Base-by-base conservation (phyloP, 805 yeast genomes). In the Wickerhamomyces bovis region DNA sequence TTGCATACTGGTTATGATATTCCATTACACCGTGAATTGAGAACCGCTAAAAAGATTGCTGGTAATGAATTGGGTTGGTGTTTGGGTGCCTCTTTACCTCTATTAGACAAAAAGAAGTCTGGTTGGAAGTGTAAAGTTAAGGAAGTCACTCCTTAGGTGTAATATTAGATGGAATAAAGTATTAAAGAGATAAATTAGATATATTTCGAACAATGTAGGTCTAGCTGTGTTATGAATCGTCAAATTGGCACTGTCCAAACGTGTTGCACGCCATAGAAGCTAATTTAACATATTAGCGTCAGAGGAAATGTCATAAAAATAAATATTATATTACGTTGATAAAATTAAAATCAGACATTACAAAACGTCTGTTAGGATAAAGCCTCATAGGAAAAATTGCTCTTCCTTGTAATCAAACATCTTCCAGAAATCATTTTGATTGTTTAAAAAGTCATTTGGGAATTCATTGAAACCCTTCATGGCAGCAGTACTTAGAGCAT, bases 61-160 rank as follows among this genome's bases (percentile, higher is more conserved):
- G 80, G 81, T 61, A 89, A 88, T 59, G 99, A 94, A 70, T 75
- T 94, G 44, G 99, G 99, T 30, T 94, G 99, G 99, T 94, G 98
- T 72, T 73, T 94, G 47, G 99, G 99, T 57, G 99, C 98, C 2
- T 88, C 97, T 2, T 76, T 94, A 57, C 98, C 98, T 9, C 71
- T 94, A 56, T 73, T 94, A 55, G 94, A 86, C 52, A 72, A 74
- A 50, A 28, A 28, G 31, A 68, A 64, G 40, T 19, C 47, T 18
- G 81, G 80, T 38, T 88, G 96, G 96, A 75, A 71, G 44, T 89
- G 97, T 53, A 59, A 60, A 48, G 53, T 58, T 16, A 35, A 44
- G 28, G 49, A 56, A 13, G 31, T 28, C 5, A 28, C 31, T 13
- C 31, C 31, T 13, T 28, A 28, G 43, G 50, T 48, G 19, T 21